Conservation (phyloP, 306 rosid genomes). For the Medicago lupulina region DNA sequence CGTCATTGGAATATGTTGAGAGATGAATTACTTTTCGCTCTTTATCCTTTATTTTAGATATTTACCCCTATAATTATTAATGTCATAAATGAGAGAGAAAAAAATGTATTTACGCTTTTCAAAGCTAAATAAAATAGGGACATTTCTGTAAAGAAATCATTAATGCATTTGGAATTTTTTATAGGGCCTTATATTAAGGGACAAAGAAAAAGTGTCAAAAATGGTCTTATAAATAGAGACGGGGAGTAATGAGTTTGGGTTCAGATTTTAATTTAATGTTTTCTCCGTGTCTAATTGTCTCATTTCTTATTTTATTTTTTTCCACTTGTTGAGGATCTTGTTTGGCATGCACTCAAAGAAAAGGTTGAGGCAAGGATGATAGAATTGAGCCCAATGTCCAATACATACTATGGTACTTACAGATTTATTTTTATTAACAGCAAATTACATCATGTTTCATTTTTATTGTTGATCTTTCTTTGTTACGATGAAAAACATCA, state of each 20-base stretch:
- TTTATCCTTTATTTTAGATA: no score
- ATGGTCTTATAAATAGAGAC: no score
- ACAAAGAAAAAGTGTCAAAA: no score
- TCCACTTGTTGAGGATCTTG: constrained; percentile 52
- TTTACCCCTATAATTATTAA: no score
- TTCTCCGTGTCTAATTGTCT: background rate
- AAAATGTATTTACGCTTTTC: no score
- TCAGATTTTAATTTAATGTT: background rate
- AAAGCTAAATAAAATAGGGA: no score
- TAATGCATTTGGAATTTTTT: no score
- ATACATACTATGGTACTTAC: constrained; percentile 52
- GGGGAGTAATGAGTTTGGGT: background rate
- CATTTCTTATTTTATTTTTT: constrained; percentile 18
- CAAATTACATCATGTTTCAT: background rate
- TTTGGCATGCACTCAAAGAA: constrained; percentile 54
- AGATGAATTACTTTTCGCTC: background rate
- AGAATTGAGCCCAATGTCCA: constrained; percentile 41
- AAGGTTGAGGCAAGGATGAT: constrained; percentile 61
- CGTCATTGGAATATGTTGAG: background rate
- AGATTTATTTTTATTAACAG: constrained; percentile 6
- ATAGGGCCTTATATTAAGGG: no score
- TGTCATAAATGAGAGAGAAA: no score
- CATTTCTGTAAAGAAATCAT: no score
- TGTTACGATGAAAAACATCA: no score
- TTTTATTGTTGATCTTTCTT: background rate